Base-by-base conservation (phyloP, 129 eudicot genomes). In the Saposhnikovia divaricata region DNA sequence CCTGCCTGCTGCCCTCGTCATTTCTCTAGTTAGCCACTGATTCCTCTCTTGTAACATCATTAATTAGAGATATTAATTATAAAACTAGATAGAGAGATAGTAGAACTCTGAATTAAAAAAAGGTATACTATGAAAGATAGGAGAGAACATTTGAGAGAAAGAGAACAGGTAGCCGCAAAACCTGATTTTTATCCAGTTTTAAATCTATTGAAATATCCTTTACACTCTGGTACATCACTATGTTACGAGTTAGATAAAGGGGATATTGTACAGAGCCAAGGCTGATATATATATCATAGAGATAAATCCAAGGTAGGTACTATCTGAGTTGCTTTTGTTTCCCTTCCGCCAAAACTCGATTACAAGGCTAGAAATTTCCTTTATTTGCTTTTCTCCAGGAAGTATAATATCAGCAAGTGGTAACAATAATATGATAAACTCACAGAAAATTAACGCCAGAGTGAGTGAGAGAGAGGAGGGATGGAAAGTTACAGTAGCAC, bases 401-500 rank as follows among this genome's bases (percentile, higher is more conserved):
- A 44, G 57, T 23, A 74, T 6, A 18, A 16, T 63, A 34, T 19
- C 48, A 77, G 39, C 38, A 55, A 37, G 21, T 34, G 42, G 34
- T 1, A 65, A 37, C 3, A 77, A 65, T 25, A 45, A 78, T 46
- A n/a, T 34, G 23, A 27, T 19, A 15, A 66, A 45, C 55, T 79
- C 15, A 31, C 23, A 79, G 28, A 27, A 40, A 38, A 13, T 40
- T 37, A 65, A 40, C 23, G 14, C 12, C 0, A 72, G 81, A n/a
- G 63, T 2, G 19, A 66, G 71, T 4, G 65, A 34, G 45, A 80
- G 51, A 78, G 51, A 78, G 61, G 40, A 78, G 61, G 40, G 78
- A 82, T 69, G 70, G 44, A 23, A 19, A 78, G 87, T 86, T 89
- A 95, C 97, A 80, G 89, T 90, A 74, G 99, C 99, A 84, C 90